These are phyloP conservation scores for Coffea eugenioides DNA, from an alignment of 257 asterid species.

Conservation along the genomic window DNA sequence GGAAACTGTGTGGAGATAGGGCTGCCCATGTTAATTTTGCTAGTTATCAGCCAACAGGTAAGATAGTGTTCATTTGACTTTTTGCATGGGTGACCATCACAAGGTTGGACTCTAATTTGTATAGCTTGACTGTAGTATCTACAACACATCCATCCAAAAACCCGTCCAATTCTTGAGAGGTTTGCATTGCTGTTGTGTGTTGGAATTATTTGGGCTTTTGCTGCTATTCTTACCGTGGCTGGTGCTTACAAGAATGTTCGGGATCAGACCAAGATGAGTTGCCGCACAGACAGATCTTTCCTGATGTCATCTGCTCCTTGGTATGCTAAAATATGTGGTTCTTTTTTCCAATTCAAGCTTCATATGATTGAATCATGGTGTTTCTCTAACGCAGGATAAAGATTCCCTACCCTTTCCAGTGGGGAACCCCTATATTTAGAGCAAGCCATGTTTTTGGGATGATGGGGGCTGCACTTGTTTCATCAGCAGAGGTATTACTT, in stretches of 20 bases:
- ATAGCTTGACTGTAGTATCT: slow-evolving; percentile 54
- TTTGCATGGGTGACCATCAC: background rate
- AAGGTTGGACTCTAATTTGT: slow-evolving; percentile 6
- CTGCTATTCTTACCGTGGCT: slow-evolving; percentile 93
- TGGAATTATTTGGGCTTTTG: slow-evolving; percentile 80
- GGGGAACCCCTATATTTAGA: slow-evolving; percentile 40
- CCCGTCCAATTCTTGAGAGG: slow-evolving; percentile 74
- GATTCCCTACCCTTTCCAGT: slow-evolving; percentile 37
- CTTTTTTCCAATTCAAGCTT: background rate
- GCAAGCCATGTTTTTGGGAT: slow-evolving; percentile 96
- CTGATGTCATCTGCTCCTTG: slow-evolving; percentile 89
- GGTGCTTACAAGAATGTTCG: slow-evolving; percentile 87
- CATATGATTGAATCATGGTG: background rate
- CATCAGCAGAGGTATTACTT: slow-evolving; percentile 82
- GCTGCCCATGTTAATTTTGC: slow-evolving; percentile 80
- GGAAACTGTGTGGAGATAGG: slow-evolving; percentile 85
- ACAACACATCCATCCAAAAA: slow-evolving; percentile 55
- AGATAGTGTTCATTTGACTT: background rate
- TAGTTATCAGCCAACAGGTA: slow-evolving; percentile 82
- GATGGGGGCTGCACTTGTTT: slow-evolving; percentile 97
- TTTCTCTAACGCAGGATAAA: slow-evolving; percentile 53
- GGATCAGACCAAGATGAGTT: slow-evolving; percentile 59
- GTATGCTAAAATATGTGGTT: slow-evolving; percentile 36
- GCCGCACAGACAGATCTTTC: slow-evolving; percentile 77
- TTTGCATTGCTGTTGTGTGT: slow-evolving; percentile 82